Evolutionary conservation across 495 filamentous ascomycete species (phyloP).

Genomic region (Penicillium ucsense): DNA sequence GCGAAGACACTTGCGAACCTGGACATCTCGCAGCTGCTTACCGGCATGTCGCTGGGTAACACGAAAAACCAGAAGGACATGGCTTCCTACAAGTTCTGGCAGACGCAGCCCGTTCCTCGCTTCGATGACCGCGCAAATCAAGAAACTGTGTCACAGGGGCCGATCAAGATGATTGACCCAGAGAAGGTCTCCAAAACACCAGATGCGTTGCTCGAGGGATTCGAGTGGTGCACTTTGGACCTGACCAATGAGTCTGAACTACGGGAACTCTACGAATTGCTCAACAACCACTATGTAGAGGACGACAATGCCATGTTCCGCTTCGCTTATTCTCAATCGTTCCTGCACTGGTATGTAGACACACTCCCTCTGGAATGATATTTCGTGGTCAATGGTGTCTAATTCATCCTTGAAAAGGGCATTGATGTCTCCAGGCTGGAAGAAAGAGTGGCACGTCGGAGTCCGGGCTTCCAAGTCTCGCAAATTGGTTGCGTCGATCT

Average conservation of each 20-base stretch:
- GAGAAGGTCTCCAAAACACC: slow-evolving; percentile 65
- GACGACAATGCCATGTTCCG: slow-evolving; percentile 94
- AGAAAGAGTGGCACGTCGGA: slow-evolving; percentile 88
- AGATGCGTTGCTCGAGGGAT: slow-evolving; percentile 57
- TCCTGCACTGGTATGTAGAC: slow-evolving; percentile 68
- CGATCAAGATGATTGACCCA: slow-evolving; percentile 62
- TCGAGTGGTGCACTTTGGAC: slow-evolving; percentile 92
- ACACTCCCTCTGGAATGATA: neutral
- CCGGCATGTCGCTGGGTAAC: slow-evolving; percentile 54
- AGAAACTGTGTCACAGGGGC: slow-evolving; percentile 41
- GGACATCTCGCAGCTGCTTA: slow-evolving; percentile 69
- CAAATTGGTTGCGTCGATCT: slow-evolving; percentile 90
- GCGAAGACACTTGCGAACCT: slow-evolving; percentile 60
- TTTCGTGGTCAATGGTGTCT: neutral
- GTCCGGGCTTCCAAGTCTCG: slow-evolving; percentile 67
- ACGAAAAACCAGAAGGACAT: slow-evolving; percentile 92
- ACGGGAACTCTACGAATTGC: slow-evolving; percentile 76
- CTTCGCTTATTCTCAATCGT: slow-evolving; percentile 83
- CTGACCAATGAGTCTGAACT: slow-evolving; percentile 59
- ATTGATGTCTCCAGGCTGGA: slow-evolving; percentile 90
- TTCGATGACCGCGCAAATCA: slow-evolving; percentile 49
- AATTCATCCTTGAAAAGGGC: slow-evolving; percentile 49
- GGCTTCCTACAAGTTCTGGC: slow-evolving; percentile 96
- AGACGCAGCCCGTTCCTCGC: slow-evolving; percentile 86
- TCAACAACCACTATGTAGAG: slow-evolving; percentile 91